Percentiles rank a stretch among this genome's conserved stretches.
Conservation (phyloP, 441 rosid species). For the Euphorbia schlechtendalii region DNA sequence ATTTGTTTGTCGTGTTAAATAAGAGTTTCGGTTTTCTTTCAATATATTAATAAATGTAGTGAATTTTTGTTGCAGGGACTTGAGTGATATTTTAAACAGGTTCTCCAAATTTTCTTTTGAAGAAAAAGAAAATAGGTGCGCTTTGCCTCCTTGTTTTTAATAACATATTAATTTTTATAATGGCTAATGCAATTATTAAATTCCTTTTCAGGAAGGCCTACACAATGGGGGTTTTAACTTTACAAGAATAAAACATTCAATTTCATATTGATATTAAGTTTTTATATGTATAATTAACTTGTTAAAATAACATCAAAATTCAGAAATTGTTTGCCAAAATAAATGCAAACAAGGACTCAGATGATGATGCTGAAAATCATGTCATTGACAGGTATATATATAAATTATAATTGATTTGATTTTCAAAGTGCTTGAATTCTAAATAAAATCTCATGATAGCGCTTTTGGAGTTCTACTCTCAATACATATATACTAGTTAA, state of each 20-base stretch:
- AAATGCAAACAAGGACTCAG: not conserved
- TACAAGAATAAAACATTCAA: not conserved
- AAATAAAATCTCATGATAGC: no score
- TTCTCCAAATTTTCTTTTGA: constrained; percentile 7
- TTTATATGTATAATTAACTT: no score
- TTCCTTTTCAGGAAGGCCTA: not conserved
- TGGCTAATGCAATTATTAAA: no score
- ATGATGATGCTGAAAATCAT: not conserved
- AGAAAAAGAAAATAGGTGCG: constrained; percentile 24
- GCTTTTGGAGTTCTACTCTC: no score
- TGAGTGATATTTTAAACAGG: constrained; percentile 16
- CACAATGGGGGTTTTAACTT: no score
- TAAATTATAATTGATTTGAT: not conserved
- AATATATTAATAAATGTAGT: no score
- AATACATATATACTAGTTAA: no score
- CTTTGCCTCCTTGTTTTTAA: not conserved
- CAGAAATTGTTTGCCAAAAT: constrained; percentile 22
- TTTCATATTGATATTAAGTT: constrained; percentile 11
- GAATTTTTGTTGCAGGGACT: constrained; percentile 11
- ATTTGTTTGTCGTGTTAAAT: not conserved
- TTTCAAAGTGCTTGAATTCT: no score
- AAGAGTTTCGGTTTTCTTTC: not conserved
- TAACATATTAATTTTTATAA: no score
- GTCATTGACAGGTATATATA: constrained; percentile 14
- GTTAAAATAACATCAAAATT: not conserved